Evolutionary conservation across 2,329 filamentous ascomycete species (phyloP).

Genomic region (Cephalotrichum gorgonifer): DNA sequence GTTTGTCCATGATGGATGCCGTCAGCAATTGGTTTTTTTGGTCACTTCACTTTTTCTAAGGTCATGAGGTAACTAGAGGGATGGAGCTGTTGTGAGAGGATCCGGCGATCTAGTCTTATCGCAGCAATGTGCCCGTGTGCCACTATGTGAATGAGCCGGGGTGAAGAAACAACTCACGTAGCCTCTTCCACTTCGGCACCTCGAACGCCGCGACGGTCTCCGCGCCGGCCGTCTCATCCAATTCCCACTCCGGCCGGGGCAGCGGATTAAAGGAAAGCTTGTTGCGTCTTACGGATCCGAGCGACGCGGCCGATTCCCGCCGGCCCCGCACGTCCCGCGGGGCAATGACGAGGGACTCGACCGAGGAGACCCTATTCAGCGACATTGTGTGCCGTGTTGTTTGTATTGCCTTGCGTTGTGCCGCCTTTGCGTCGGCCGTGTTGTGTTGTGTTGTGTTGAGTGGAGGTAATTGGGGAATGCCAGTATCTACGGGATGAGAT

Average conservation of each 20-base stretch:
- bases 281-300: constrained; percentile 24
- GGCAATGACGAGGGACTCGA: constrained; percentile 39
- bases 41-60: no score
- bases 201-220: constrained; percentile 41
- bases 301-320: constrained; percentile 33
- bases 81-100: neutral
- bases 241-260: constrained; percentile 38
- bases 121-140: neutral
- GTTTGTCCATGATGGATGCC: no score
- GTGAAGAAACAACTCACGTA: constrained; percentile 26
- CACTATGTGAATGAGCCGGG: neutral
- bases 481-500: no score
- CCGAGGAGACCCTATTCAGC: constrained; percentile 38
- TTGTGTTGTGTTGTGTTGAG: neutral
- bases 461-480: no score
- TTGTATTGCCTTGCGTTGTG: neutral
- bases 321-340: constrained; percentile 22
- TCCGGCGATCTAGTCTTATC: neutral
- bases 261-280: constrained; percentile 45
- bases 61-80: no score
- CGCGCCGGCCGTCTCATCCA: constrained; percentile 21
- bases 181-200: constrained; percentile 42
- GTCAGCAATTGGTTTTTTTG: no score
- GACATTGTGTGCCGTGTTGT: constrained; percentile 28
- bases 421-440: neutral